phyloP scores from a whole-genome alignment of 2,329 filamentous ascomycete genomes.

The Macrophomina pseudophaseolina region DNA sequence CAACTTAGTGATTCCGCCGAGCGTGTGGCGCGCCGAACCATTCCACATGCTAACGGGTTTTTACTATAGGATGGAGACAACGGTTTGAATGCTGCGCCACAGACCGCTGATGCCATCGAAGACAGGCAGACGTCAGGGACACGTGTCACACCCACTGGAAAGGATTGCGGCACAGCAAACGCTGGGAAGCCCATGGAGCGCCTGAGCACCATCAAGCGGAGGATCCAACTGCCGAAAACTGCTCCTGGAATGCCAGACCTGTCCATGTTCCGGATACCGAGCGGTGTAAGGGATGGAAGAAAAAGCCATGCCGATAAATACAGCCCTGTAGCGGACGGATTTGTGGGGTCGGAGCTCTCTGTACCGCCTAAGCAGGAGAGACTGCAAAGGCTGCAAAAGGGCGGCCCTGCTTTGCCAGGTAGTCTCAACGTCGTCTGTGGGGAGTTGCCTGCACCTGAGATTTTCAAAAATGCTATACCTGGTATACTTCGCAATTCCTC shows the following conservation, averaged over 20 bases:
- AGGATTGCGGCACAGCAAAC: conserved; percentile 1
- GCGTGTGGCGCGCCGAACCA: too few relatives aligned
- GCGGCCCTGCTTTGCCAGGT: background rate
- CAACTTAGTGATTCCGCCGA: too few relatives aligned
- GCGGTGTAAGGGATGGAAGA: background rate
- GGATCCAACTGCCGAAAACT: background rate
- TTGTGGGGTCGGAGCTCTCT: conserved; percentile 22
- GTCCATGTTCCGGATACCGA: conserved; percentile 9
- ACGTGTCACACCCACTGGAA: background rate
- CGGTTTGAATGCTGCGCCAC: background rate
- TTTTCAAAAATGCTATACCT: background rate
- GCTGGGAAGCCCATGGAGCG: background rate
- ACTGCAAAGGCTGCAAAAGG: background rate
- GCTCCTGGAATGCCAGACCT: background rate
- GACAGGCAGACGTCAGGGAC: background rate
- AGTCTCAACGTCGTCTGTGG: background rate
- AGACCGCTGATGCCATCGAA: conserved; percentile 19
- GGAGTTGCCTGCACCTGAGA: background rate
- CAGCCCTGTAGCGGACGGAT: conserved; percentile 19
- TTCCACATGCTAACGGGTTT: conserved; percentile 4
- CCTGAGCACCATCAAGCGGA: background rate
- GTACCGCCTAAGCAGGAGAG: conserved; percentile 18
- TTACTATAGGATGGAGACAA: conserved; percentile 6
- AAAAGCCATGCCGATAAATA: background rate
- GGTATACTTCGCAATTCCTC: background rate